Evolutionary conservation across 192 early-diverging fungal genomes (phyloP).

Genomic region (Funneliformis geosporum): DNA sequence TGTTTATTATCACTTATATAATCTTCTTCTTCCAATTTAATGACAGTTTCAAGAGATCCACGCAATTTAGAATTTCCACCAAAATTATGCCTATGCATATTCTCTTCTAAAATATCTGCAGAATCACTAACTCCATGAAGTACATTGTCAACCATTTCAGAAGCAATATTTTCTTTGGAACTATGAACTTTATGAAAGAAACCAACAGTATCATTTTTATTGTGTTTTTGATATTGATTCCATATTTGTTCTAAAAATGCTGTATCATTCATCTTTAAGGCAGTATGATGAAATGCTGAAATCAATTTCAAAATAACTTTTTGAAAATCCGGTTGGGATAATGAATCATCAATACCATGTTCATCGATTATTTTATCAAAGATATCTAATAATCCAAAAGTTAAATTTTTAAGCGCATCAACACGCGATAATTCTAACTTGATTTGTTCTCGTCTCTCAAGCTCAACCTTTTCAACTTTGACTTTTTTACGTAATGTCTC

Average conservation of each 20-base stretch:
- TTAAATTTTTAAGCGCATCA: neutral
- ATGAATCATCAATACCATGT: neutral
- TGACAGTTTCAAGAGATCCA: constrained; percentile 43
- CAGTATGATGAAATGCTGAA: neutral
- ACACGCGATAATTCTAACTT: neutral
- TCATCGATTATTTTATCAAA: constrained; percentile 6
- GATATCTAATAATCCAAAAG: neutral
- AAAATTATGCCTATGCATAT: constrained; percentile 41
- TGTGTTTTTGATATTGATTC: neutral
- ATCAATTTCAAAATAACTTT: neutral
- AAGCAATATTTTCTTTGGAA: neutral
- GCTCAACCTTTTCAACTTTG: neutral
- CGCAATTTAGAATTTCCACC: constrained; percentile 23
- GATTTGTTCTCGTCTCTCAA: neutral
- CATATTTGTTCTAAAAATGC: neutral
- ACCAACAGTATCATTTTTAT: neutral
- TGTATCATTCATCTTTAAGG: neutral
- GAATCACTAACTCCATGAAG: constrained; percentile 44
- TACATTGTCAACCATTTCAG: constrained; percentile 40
- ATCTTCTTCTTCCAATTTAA: constrained; percentile 44
- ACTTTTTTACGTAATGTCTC: neutral
- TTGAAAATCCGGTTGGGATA: neutral
- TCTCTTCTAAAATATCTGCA: constrained; percentile 48
- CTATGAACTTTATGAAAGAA: neutral
- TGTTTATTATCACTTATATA: too few relatives aligned